phyloP scores from a whole-genome alignment of 2,329 filamentous ascomycete genomes.

The Pseudocercospora musae region DNA sequence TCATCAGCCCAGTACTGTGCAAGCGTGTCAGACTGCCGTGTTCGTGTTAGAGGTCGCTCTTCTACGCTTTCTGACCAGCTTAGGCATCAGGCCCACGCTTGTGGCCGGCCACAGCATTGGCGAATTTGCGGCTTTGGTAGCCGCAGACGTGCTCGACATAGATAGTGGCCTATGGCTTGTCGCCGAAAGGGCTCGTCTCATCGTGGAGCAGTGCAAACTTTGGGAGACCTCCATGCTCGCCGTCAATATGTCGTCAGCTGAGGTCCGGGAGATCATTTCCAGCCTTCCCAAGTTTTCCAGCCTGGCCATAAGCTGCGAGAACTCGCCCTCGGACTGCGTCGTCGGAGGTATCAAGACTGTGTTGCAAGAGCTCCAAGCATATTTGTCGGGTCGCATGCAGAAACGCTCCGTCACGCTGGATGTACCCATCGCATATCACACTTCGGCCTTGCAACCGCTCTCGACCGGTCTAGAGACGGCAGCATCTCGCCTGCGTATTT shows the following conservation, averaged over 20 bases:
- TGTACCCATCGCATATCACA: constrained; percentile 16
- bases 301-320: constrained; percentile 10
- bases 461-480: constrained; percentile 2
- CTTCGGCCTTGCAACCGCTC: constrained; percentile 13
- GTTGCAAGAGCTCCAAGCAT: background rate
- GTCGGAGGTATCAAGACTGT: constrained; percentile 3
- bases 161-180: constrained; percentile 9
- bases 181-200: constrained; percentile 8
- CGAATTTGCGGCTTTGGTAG: constrained; percentile 11
- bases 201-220: constrained; percentile 7
- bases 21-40: constrained; percentile 7
- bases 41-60: constrained; percentile 12
- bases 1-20: background rate
- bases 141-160: constrained; percentile 13
- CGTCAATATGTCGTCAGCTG: constrained; percentile 6
- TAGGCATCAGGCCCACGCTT: constrained; percentile 5
- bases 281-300: background rate
- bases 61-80: background rate
- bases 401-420: constrained; percentile 8
- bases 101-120: constrained; percentile 27
- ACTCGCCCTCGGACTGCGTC: constrained; percentile 9
- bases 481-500: constrained; percentile 4
- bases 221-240: constrained; percentile 11
- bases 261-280: background rate
- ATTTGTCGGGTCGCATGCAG: background rate